Base-by-base conservation (phyloP, 1,284 basidiomycete species). In the Vanrija sp. region DNA sequence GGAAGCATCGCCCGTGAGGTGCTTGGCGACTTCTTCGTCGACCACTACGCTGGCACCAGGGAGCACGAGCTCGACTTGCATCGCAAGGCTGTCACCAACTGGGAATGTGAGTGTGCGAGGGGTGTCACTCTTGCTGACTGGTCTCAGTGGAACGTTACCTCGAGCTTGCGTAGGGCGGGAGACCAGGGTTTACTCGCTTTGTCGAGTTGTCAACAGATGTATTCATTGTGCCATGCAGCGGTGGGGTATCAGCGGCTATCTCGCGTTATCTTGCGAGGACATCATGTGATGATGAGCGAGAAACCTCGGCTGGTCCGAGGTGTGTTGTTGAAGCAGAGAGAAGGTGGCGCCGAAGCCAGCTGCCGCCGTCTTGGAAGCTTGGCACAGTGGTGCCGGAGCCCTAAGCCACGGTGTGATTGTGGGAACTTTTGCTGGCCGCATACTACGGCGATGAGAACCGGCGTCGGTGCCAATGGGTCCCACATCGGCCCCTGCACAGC, bases 41-140 rank as follows among this genome's bases (percentile, higher is more conserved):
- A 97, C 34, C 94, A 98, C 70, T 95, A 84, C 70, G 91, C 88
- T 5, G 93, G 91, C 2, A 97, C 94, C 10, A 83, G 94, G 65
- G 82, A 90, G 72, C 89, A 95, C 71, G 92, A 96, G 75, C 84
- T 94, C 45, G 84, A 82, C 54, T 66, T 89, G 47, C 92, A 89
- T 86, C 89, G 91, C 66, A 83, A 86, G 66, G 89, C 92, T 5
- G 91, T 96, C 26, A 96, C 93, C 4, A 87, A 84, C 72, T 96
- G 92, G 92, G 92, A 96, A 83, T 84, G 91, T 91, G 67, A 70
- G 83, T 66, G 6, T 26, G 18, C 29, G 40, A 15, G 21, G 38
- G 19, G 10, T 14, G 45, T 34, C 12, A n/a, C 23, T 8, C 19
- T 8, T 15, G 4, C 16, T 45, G 39, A 14, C 42, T 26, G 21